Evolutionary conservation across 768 basidiomycete genomes (phyloP).

Genomic region (Suillus ampliporus): DNA sequence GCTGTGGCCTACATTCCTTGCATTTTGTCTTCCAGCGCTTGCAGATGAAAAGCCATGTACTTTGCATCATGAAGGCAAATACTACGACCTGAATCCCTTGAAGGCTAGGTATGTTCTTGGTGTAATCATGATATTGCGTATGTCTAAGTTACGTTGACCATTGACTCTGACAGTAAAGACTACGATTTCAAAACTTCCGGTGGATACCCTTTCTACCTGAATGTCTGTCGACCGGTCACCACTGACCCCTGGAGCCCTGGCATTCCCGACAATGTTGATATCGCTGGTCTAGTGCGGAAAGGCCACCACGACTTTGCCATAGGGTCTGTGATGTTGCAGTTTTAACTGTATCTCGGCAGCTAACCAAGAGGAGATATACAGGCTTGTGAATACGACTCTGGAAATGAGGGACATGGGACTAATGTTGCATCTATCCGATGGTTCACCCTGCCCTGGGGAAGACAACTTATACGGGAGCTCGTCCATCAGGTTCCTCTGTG

Average conservation of each 20-base stretch:
- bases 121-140: background rate
- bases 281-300: conserved; percentile 66
- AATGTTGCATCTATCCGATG: conserved; percentile 60
- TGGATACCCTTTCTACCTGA: conserved; percentile 57
- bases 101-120: conserved; percentile 52
- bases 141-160: conserved; percentile 7
- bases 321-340: conserved; percentile 51
- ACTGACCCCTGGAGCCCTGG: conserved; percentile 65
- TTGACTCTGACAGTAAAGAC: conserved; percentile 57
- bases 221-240: conserved; percentile 63
- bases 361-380: conserved; percentile 11
- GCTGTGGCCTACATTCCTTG: conserved; percentile 8
- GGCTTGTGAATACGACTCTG: conserved; percentile 64
- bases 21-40: conserved; percentile 16
- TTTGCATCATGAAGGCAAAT: conserved; percentile 55
- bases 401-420: conserved; percentile 56
- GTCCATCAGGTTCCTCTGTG: conserved; percentile 79
- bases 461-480: conserved; percentile 58
- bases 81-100: conserved; percentile 71
- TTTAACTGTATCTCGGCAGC: background rate
- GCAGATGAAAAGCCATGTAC: conserved; percentile 67
- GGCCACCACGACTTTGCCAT: conserved; percentile 74
- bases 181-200: conserved; percentile 57
- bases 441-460: conserved; percentile 65
- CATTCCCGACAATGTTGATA: conserved; percentile 54